Conservation (phyloP, 805 yeast genomes). For the Kuraishia floccosa region DNA sequence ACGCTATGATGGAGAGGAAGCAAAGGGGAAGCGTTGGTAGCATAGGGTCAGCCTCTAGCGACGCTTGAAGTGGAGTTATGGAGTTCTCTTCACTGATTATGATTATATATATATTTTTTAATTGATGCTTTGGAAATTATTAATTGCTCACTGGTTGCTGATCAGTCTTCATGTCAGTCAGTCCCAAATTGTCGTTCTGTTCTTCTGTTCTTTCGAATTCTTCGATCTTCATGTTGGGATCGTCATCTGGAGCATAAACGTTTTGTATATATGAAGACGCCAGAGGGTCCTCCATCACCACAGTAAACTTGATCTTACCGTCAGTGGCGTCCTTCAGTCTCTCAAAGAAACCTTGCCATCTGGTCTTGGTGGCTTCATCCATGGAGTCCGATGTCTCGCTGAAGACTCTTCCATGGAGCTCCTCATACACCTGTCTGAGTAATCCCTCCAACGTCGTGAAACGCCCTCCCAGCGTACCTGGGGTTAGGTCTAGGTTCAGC, state of each 20-base stretch:
- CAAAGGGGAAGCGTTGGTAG: constrained; percentile 1
- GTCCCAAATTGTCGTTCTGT: constrained; percentile 88
- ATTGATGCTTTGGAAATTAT: too few species aligned
- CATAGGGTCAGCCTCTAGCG: too few species aligned
- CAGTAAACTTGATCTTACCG: constrained; percentile 76
- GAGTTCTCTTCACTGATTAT: too few species aligned
- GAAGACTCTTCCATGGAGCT: constrained; percentile 75
- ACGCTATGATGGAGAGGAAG: not conserved
- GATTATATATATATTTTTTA: too few species aligned
- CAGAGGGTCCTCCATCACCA: constrained; percentile 86
- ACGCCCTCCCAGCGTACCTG: constrained; percentile 97
- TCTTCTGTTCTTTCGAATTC: constrained; percentile 83
- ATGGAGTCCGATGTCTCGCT: constrained; percentile 84
- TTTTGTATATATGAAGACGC: constrained; percentile 95
- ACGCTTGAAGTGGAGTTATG: too few species aligned
- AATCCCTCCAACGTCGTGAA: constrained; percentile 96
- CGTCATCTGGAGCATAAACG: constrained; percentile 97
- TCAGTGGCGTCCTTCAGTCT: constrained; percentile 66
- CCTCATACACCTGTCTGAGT: constrained; percentile 79
- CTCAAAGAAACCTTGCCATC: constrained; percentile 76
- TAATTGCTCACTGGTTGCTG: not conserved
- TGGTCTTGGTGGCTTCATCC: constrained; percentile 64
- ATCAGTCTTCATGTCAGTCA: constrained; percentile 33
- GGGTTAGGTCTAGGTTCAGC: constrained; percentile 77
- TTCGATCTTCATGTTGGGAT: constrained; percentile 89